Conservation (phyloP, 1,284 basidiomycete genomes). For the Leccinum pachyderme region DNA sequence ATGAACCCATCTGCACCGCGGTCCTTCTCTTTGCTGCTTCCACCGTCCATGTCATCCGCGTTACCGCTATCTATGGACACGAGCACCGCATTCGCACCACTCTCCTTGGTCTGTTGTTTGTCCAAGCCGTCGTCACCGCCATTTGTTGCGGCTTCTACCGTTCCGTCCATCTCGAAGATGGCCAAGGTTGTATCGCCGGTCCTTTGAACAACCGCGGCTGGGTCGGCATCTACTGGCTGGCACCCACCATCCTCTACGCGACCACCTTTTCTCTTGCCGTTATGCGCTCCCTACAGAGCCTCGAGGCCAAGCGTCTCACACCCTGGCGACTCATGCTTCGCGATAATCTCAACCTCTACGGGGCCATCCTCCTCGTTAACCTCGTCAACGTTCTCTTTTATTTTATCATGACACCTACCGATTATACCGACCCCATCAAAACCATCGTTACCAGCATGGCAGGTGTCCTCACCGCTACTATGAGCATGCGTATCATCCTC, state of each 20-base stretch:
- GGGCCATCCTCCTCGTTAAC: constrained; percentile 73
- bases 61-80: constrained; percentile 64
- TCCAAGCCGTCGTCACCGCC: constrained; percentile 67
- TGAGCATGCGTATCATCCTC: constrained; percentile 81
- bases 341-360: constrained; percentile 80
- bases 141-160: constrained; percentile 74
- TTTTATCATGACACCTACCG: constrained; percentile 72
- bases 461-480: constrained; percentile 77
- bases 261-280: constrained; percentile 56
- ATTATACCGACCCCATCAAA: constrained; percentile 60
- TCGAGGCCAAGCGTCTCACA: constrained; percentile 54
- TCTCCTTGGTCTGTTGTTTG: constrained; percentile 57
- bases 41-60: constrained; percentile 28
- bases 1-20: constrained; percentile 80
- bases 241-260: constrained; percentile 64
- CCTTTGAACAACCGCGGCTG: constrained; percentile 60
- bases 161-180: constrained; percentile 62
- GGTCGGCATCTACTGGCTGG: constrained; percentile 82
- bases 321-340: constrained; percentile 84
- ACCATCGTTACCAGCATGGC: constrained; percentile 80
- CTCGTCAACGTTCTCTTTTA: constrained; percentile 77
- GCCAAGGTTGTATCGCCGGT: constrained; percentile 81
- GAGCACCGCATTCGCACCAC: constrained; percentile 49
- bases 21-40: constrained; percentile 70
- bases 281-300: constrained; percentile 59